These are phyloP conservation scores for Datisca glomerata DNA, from an alignment of 306 rosid species.

Conservation along the genomic window DNA sequence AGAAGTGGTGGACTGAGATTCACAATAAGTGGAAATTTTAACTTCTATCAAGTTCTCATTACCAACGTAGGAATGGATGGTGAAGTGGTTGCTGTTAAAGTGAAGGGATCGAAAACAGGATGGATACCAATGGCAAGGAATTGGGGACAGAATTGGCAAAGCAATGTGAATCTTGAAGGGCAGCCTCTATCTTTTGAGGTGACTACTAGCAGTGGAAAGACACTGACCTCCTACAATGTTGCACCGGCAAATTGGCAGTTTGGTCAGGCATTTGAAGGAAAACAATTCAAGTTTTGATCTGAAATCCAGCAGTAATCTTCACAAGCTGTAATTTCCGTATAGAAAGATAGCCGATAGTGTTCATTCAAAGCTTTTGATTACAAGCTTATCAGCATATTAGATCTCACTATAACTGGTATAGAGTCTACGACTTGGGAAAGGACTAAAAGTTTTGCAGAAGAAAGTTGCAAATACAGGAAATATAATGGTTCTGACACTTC, in stretches of 20 bases:
- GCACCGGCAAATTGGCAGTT: conserved; percentile 65
- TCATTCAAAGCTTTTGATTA: too few relatives aligned
- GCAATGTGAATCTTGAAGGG: conserved; percentile 26
- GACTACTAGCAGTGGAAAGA: conserved; percentile 49
- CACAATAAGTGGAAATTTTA: conserved; percentile 59
- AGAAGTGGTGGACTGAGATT: conserved; percentile 75
- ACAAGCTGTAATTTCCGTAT: too few relatives aligned
- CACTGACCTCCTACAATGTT: conserved; percentile 67
- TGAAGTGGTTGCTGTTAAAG: conserved; percentile 78
- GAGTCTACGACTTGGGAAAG: too few relatives aligned
- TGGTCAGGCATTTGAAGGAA: background rate
- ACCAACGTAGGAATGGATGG: conserved; percentile 84
- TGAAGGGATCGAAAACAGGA: conserved; percentile 91
- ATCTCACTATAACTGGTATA: too few relatives aligned
- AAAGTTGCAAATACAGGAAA: too few relatives aligned
- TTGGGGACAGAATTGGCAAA: conserved; percentile 51
- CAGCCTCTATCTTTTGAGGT: conserved; percentile 96
- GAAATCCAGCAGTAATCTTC: too few relatives aligned
- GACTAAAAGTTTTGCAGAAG: too few relatives aligned
- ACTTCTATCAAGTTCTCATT: conserved; percentile 65
- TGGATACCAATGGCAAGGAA: conserved; percentile 94
- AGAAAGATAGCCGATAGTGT: too few relatives aligned
- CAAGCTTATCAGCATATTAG: too few relatives aligned
- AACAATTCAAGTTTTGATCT: background rate
- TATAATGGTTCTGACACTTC: too few relatives aligned